Base-by-base conservation (phyloP, 179 eudicot species). In the Heliamphora pulchella region DNA sequence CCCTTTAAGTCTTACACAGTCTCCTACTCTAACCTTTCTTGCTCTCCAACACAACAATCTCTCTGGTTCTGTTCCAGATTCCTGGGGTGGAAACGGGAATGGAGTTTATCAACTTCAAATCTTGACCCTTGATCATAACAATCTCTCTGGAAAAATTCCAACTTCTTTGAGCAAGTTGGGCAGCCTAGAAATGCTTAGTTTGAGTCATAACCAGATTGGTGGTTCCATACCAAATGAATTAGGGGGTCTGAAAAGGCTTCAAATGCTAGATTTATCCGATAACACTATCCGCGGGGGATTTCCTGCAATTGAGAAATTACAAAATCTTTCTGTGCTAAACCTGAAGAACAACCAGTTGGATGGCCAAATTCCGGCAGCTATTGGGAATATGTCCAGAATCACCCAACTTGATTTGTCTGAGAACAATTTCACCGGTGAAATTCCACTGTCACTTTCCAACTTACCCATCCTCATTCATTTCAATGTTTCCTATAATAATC, bases 401-500 rank as follows among this genome's bases (percentile, higher is more conserved):
- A 80, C 79, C 67, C 57, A 18, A 43, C 97, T 93, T 59, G 97
- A 93, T 89, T 82, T 93, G 59, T 91, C 97, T 10, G 79, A 83
- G 71, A 93, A 93, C 83, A 83, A 91, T 84, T 81, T 93, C 73
- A 86, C 80, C 13, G 95, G 91, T 18, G 87, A 86, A 64, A 90
- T 94, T 58, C 95, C 97, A 61, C 69, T 14, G 74, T 87, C 91
- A 71, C 82, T 96, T 54, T 78, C 86, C 67, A 74, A 86, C 68
- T 72, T 92, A 11, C 80, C 80, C 11, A 88, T 78, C 67, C 94
- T 96, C 53, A 70, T 83, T 71, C 83, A 79, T 61, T 90, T 96
- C 46, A 88, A 94, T 86, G 93, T 93, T 17, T 96, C 99, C 22
- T 89, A 91, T 79, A 96, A 94, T 47, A 87, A 87, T 80, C 94